phyloP scores from a whole-genome alignment of 768 basidiomycete species.

The Hygrophoropsis aurantiaca region DNA sequence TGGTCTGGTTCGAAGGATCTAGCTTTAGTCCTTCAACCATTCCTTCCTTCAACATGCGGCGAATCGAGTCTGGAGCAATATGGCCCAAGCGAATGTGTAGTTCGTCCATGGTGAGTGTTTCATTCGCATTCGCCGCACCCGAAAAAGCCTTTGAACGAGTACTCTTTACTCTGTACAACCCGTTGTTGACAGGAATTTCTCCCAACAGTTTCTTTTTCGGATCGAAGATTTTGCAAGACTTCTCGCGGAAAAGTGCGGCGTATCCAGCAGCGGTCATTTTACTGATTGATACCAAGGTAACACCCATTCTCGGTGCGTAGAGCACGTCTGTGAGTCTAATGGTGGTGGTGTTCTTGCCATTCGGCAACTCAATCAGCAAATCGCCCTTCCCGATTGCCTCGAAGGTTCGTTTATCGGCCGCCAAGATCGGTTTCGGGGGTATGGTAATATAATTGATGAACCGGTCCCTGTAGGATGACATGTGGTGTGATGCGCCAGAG shows the following conservation, averaged over 20 bases:
- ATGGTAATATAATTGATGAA: neutral
- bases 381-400: neutral
- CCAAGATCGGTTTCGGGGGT: neutral
- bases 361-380: neutral
- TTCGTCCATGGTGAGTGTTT: conserved; percentile 1
- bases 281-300: conserved; percentile 5
- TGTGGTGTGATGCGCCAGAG: neutral
- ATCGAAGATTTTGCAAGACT: conserved; percentile 1
- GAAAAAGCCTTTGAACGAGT: neutral
- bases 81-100: conserved; percentile 3
- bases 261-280: neutral
- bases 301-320: conserved; percentile 2
- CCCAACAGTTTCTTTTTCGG: neutral
- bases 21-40: conserved; percentile 5
- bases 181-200: neutral
- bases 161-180: neutral
- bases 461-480: neutral
- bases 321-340: conserved; percentile 1
- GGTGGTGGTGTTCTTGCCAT: neutral
- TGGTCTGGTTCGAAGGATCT: neutral
- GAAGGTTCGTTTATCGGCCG: conserved; percentile 3
- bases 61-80: conserved; percentile 1
- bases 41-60: conserved; percentile 5
- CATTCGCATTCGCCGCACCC: neutral
- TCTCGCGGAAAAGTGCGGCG: conserved; percentile 1